These are phyloP conservation scores for Linnemannia zychae DNA, from an alignment of 192 early-diverging fungal genomes.

Conservation along the genomic window DNA sequence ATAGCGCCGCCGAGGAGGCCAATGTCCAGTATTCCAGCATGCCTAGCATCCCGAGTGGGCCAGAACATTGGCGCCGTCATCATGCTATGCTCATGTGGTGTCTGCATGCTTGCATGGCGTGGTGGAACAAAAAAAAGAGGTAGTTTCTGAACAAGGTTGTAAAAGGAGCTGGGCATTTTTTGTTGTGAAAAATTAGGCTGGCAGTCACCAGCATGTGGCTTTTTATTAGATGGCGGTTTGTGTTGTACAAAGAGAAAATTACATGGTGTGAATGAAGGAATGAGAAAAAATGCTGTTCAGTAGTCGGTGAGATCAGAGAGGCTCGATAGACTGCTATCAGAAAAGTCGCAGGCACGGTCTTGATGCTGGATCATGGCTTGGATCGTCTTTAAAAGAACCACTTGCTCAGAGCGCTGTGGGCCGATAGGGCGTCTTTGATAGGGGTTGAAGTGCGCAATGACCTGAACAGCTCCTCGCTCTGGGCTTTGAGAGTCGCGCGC, in stretches of 20 bases:
- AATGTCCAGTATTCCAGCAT: conserved; percentile 35
- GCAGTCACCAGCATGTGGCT: conserved; percentile 10
- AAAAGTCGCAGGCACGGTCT: conserved; percentile 12
- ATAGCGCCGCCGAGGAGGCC: conserved; percentile 30
- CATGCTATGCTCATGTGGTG: conserved; percentile 25
- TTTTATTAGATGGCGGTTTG: neutral
- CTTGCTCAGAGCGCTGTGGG: conserved; percentile 30
- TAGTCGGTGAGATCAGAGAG: conserved; percentile 32
- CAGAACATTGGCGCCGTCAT: conserved; percentile 21
- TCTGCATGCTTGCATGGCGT: conserved; percentile 38
- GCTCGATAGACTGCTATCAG: conserved; percentile 2
- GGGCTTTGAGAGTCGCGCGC: neutral
- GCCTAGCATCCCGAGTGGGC: conserved; percentile 7
- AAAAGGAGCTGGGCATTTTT: neutral
- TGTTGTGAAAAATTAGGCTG: conserved; percentile 1
- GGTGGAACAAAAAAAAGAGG: neutral
- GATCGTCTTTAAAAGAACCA: conserved; percentile 23
- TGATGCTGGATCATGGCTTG: conserved; percentile 39
- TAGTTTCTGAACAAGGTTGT: neutral
- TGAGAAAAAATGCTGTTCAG: neutral
- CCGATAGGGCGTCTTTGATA: conserved; percentile 46
- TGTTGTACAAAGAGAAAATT: neutral
- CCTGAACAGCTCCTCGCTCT: conserved; percentile 25
- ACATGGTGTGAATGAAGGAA: neutral
- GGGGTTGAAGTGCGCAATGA: conserved; percentile 42